Evolutionary conservation across 371 early-diverging fungal genomes (phyloP).

Genomic region (Synchytrium microbalum): DNA sequence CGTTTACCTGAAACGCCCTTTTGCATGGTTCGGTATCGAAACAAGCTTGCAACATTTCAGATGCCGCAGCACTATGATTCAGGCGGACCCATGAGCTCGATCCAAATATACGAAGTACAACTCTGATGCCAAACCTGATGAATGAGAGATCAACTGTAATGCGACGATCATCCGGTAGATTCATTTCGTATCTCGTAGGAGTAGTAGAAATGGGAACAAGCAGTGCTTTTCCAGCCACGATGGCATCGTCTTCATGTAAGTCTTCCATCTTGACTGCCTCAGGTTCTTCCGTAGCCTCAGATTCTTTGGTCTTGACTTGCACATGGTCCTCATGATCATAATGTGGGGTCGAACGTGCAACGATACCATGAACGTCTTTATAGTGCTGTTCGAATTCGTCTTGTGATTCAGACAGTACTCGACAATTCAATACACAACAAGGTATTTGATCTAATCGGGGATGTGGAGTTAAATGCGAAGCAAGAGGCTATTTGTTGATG

Average conservation of each 20-base stretch:
- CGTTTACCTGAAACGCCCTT: background rate
- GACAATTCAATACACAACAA: background rate
- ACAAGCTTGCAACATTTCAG: background rate
- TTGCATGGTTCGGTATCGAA: background rate
- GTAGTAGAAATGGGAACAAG: background rate
- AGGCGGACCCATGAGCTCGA: background rate
- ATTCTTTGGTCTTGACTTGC: background rate
- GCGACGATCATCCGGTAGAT: background rate
- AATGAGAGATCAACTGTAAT: background rate
- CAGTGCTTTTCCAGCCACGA: background rate
- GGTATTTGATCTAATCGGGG: background rate
- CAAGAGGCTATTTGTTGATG: background rate
- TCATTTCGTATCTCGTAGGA: background rate
- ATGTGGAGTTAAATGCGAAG: background rate
- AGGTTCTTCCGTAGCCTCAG: background rate
- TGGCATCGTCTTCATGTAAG: background rate
- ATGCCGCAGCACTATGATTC: background rate
- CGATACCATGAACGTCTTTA: background rate
- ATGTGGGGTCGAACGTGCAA: no score
- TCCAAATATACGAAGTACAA: background rate
- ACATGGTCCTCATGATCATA: background rate
- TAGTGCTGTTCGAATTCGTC: background rate
- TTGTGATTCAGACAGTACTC: background rate
- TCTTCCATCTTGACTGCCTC: background rate
- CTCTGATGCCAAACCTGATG: background rate